Evolutionary conservation across 2,329 filamentous ascomycete species (phyloP).

Genomic region (Dryadomyces quercivorus): DNA sequence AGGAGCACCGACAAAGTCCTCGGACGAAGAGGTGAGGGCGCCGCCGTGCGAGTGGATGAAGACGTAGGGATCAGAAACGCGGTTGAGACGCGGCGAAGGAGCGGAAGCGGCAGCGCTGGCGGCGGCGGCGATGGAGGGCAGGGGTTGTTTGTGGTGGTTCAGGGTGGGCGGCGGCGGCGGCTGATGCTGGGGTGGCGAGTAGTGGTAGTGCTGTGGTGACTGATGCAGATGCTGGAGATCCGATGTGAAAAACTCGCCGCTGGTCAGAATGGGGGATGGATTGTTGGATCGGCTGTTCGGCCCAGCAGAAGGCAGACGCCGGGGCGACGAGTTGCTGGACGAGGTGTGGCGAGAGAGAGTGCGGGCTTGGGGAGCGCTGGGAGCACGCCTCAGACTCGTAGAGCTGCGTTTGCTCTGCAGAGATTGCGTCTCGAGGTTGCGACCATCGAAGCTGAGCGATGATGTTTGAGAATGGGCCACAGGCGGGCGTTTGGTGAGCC

Average conservation of each 20-base stretch:
- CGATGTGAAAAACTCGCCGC: slow-evolving; percentile 30
- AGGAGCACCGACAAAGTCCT: slow-evolving; percentile 52
- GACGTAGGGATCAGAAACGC: slow-evolving; percentile 16
- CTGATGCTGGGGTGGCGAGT: slow-evolving; percentile 6
- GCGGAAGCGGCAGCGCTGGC: slow-evolving; percentile 6
- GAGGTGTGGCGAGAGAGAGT: slow-evolving; percentile 23
- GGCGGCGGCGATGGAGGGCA: slow-evolving; percentile 6
- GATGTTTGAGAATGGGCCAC: slow-evolving; percentile 34
- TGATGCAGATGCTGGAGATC: slow-evolving; percentile 19
- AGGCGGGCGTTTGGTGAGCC: slow-evolving; percentile 50
- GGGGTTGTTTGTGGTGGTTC: neutral
- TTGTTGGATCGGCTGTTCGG: slow-evolving; percentile 23
- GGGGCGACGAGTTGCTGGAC: slow-evolving; percentile 36
- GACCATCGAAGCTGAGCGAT: slow-evolving; percentile 38
- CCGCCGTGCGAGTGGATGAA: slow-evolving; percentile 19
- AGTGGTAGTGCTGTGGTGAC: slow-evolving; percentile 6
- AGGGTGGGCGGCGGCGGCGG: neutral
- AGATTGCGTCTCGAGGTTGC: slow-evolving; percentile 39
- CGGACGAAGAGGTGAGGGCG: slow-evolving; percentile 33
- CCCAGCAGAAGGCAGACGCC: slow-evolving; percentile 26
- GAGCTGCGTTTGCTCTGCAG: slow-evolving; percentile 53
- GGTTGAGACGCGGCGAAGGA: slow-evolving; percentile 8
- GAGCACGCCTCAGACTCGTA: slow-evolving; percentile 47
- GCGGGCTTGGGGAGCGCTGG: slow-evolving; percentile 43
- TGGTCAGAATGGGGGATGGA: slow-evolving; percentile 32